A percentile compares a stretch with the other conserved stretches of the same genome.
phyloP scores from a whole-genome alignment of 352 stramenopile genomes.

The Phytopythium sindhum region DNA sequence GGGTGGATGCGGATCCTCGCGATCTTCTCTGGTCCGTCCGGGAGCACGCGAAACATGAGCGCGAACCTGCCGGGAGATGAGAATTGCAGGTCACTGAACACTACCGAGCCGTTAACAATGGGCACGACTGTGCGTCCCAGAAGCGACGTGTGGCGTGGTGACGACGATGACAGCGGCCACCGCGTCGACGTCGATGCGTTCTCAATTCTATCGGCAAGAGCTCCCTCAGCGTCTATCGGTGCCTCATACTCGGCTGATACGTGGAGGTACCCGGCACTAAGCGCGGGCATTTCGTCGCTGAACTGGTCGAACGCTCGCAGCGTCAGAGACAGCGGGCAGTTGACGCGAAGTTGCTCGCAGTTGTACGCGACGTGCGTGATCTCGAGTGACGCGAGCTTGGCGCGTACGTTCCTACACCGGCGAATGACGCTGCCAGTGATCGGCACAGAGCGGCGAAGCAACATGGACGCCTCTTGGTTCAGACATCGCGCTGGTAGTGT shows the following conservation, averaged over 20 bases:
- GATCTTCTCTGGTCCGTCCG: constrained; percentile 28
- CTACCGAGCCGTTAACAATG: constrained; percentile 34
- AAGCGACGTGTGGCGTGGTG: neutral
- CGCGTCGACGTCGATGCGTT: constrained; percentile 7
- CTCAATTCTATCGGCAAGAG: too few relatives aligned
- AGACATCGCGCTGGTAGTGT: constrained; percentile 45
- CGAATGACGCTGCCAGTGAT: constrained; percentile 14
- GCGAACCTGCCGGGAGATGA: constrained; percentile 35
- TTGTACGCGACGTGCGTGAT: constrained; percentile 47
- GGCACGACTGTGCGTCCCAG: constrained; percentile 6
- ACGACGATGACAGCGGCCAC: neutral
- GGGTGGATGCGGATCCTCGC: constrained; percentile 37
- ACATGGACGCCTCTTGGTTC: constrained; percentile 11
- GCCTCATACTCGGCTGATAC: constrained; percentile 10
- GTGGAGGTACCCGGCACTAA: constrained; percentile 27
- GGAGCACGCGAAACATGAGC: constrained; percentile 25
- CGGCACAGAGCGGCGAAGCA: constrained; percentile 1
- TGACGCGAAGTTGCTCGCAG: constrained; percentile 37
- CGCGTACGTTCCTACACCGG: constrained; percentile 27
- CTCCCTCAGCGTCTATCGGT: neutral
- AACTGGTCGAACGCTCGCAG: constrained; percentile 58
- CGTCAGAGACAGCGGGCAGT: constrained; percentile 36
- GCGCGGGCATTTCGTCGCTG: constrained; percentile 29
- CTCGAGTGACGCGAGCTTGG: constrained; percentile 27
- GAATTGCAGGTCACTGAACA: constrained; percentile 42